Base-by-base conservation (phyloP, 2,329 filamentous ascomycete species). In the Fusarium praegraminearum region DNA sequence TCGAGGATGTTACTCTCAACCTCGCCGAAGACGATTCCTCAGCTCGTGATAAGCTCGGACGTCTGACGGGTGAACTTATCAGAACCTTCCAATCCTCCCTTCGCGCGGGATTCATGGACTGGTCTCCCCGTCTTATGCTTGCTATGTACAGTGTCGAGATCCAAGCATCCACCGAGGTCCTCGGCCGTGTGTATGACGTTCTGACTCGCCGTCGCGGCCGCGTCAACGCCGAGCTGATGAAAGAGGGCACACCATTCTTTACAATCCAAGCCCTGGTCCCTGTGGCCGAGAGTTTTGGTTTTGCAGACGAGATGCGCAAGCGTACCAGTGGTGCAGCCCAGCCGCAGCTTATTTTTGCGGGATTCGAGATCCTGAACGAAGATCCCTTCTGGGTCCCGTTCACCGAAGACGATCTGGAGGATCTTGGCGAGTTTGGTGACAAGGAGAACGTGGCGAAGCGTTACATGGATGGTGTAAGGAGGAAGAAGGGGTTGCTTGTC, bases 101-200 rank as follows among this genome's bases (percentile, higher is more conserved):
- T 65, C 88, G 91, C 52, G 85, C 90, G 69, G 95, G 91, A 24
- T 97, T 98, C 84, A 84, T 98, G 20, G 96, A 98, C 83, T 99
- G 96, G 96, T 95, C 91, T 40, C 93, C 96, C 0, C 90, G 96
- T n/a, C 88, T 99, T 72, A 89, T 98, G 82, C 89, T 99, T 45
- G 96, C 96, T 53, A 98, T 98, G 93, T 99, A 99, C 83, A 93
- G 89, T 57, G 97, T 95, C 78, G 96, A 98, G 78, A 98, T 99
- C 75, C 96, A 98, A 85, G 94, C 95, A 32, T 94, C 93, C 24
- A 95, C 94, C 75, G 96, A 98, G 80, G 96, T 98, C 43, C 89
- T 99, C 7, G 96, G 96, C 24, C 91, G 93, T 32, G 96, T 98
- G 35, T 99, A 99, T 84, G 93, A 93, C 72, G 95, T 98, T n/a